phyloP scores from a whole-genome alignment of 2,329 filamentous ascomycete species.

The Paraphoma chrysanthemicola region DNA sequence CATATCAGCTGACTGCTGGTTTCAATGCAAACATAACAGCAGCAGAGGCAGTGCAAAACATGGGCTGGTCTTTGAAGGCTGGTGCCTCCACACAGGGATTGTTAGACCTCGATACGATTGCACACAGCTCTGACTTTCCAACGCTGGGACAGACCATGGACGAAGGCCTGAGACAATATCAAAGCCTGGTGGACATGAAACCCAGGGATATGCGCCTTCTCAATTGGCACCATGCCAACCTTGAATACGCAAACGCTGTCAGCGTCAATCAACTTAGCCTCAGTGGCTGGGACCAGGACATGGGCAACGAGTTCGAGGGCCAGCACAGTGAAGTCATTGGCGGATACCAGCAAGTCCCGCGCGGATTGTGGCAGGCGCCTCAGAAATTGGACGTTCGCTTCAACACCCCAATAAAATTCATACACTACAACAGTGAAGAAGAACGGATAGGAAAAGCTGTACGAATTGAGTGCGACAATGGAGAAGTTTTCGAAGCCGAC shows the following conservation, averaged over 20 bases:
- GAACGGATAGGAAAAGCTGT: conserved; percentile 30
- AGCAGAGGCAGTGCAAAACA: conserved; percentile 75
- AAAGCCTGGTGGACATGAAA: conserved; percentile 79
- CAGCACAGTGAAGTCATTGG: conserved; percentile 92
- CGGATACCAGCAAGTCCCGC: conserved; percentile 92
- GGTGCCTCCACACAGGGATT: conserved; percentile 68
- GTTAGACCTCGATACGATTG: conserved; percentile 73
- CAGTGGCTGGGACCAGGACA: conserved; percentile 94
- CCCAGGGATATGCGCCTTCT: conserved; percentile 87
- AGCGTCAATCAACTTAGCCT: conserved; percentile 88
- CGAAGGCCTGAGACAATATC: conserved; percentile 87
- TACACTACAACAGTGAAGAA: conserved; percentile 63
- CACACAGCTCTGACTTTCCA: conserved; percentile 66
- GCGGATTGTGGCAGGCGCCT: conserved; percentile 81
- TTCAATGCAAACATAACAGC: conserved; percentile 74
- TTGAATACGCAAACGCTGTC: conserved; percentile 96
- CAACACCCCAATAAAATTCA: conserved; percentile 73
- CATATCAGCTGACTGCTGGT: conserved; percentile 71
- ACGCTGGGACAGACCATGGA: conserved; percentile 93
- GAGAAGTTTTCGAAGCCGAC: conserved; percentile 80
- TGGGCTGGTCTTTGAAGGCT: conserved; percentile 81
- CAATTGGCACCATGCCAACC: conserved; percentile 98
- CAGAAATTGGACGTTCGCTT: conserved; percentile 78
- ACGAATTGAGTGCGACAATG: conserved; percentile 72
- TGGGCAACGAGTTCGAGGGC: conserved; percentile 96